These are phyloP conservation scores for Xylaria longipes DNA, from an alignment of 495 filamentous ascomycete genomes.

Conservation along the genomic window DNA sequence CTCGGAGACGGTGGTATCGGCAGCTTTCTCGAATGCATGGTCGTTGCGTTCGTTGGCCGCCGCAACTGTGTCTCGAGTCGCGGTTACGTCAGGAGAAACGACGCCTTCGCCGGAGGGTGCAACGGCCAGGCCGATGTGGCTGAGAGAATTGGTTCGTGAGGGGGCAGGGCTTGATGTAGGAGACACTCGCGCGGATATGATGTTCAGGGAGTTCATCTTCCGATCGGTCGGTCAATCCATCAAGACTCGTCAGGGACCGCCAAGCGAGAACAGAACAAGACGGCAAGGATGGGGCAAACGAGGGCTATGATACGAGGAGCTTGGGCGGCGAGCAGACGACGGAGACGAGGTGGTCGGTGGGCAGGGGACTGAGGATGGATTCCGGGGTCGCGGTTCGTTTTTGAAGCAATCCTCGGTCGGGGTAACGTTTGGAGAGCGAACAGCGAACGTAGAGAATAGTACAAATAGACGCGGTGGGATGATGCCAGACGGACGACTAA, in stretches of 20 bases:
- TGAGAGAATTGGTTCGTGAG: slow-evolving; percentile 70
- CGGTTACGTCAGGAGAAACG: slow-evolving; percentile 39
- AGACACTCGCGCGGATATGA: slow-evolving; percentile 84
- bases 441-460: neutral
- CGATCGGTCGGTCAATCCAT: slow-evolving; percentile 55
- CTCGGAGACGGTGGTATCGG: slow-evolving; percentile 36
- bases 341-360: neutral
- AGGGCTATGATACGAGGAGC: neutral
- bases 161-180: slow-evolving; percentile 62
- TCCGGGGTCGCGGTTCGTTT: slow-evolving; percentile 13
- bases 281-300: neutral
- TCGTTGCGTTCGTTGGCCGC: slow-evolving; percentile 42
- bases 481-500: neutral
- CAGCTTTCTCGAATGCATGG: slow-evolving; percentile 30
- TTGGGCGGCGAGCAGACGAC: neutral
- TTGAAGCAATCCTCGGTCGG: slow-evolving; percentile 6
- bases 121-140: slow-evolving; percentile 57
- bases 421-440: neutral
- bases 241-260: slow-evolving; percentile 41
- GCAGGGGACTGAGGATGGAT: neutral
- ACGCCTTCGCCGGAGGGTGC: slow-evolving; percentile 50
- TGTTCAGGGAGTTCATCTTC: slow-evolving; percentile 98
- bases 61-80: slow-evolving; percentile 44
- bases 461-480: neutral
- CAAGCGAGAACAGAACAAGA: slow-evolving; percentile 29